Conservation (phyloP, 257 asterid genomes). For the Rhazya stricta region DNA sequence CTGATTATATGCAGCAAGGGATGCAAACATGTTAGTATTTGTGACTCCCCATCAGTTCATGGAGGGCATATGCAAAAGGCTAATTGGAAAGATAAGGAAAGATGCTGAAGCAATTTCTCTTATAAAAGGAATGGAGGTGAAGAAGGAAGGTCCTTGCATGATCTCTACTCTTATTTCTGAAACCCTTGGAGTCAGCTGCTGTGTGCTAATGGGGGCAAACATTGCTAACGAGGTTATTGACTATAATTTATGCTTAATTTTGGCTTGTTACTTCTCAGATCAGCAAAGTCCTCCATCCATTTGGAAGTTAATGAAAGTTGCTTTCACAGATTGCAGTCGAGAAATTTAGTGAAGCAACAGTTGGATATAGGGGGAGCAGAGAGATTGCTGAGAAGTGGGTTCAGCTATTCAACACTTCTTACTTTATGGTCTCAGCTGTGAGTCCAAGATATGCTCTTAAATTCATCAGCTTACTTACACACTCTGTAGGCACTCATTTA, state of each 20-base stretch:
- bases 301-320: conserved; percentile 7
- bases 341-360: conserved; percentile 89
- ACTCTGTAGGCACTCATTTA: not conserved
- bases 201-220: conserved; percentile 92
- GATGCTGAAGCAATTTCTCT: conserved; percentile 74
- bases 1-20: conserved; percentile 45
- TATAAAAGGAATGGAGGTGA: conserved; percentile 87
- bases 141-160: conserved; percentile 94
- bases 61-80: conserved; percentile 77
- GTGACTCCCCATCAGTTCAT: conserved; percentile 91
- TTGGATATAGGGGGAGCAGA: conserved; percentile 63
- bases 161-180: conserved; percentile 70
- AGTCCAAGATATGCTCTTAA: conserved; percentile 28
- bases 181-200: conserved; percentile 60
- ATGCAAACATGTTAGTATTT: conserved; percentile 76
- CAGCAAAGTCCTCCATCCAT: not conserved
- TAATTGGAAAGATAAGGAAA: conserved; percentile 52
- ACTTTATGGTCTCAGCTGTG: conserved; percentile 71
- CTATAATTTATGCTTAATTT: conserved; percentile 1
- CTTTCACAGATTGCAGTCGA: conserved; percentile 68
- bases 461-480: not conserved
- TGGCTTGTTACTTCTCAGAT: not conserved
- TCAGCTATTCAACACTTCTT: conserved; percentile 65
- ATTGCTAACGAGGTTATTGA: conserved; percentile 75
- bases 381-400: conserved; percentile 83